Evolutionary conservation across 2,329 filamentous ascomycete species (phyloP).

Genomic region (Trichothecium roseum): DNA sequence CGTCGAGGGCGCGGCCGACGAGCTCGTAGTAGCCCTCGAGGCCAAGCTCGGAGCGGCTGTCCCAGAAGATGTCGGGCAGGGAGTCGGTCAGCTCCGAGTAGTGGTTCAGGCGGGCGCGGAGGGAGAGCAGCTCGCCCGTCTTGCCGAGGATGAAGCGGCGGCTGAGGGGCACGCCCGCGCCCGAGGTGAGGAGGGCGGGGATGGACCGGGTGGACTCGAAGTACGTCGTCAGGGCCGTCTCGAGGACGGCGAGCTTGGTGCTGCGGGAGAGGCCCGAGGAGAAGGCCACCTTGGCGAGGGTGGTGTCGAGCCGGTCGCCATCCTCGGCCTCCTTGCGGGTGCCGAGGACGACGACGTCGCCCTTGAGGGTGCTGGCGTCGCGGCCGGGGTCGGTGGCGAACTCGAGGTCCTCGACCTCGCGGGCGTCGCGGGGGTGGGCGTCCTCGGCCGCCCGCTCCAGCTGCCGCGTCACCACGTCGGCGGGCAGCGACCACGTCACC

Average conservation of each 20-base stretch:
- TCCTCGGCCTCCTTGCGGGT: conserved; percentile 49
- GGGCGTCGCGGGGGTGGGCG: conserved; percentile 54
- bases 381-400: conserved; percentile 66
- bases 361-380: conserved; percentile 68
- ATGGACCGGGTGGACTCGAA: conserved; percentile 80
- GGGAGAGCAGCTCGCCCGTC: conserved; percentile 80
- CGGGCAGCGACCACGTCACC: conserved; percentile 81
- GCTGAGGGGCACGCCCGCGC: conserved; percentile 33
- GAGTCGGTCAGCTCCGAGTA: conserved; percentile 95
- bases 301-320: conserved; percentile 41
- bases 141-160: conserved; percentile 79
- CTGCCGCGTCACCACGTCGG: conserved; percentile 63
- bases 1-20: conserved; percentile 81
- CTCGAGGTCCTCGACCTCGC: conserved; percentile 85
- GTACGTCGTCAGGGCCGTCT: conserved; percentile 72
- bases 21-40: conserved; percentile 93
- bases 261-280: conserved; percentile 86
- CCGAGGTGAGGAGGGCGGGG: conserved; percentile 64
- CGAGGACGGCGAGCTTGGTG: conserved; percentile 87
- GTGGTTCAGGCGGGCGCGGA: conserved; percentile 88
- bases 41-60: conserved; percentile 76
- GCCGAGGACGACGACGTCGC: conserved; percentile 82
- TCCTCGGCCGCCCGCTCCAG: conserved; percentile 68
- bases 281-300: conserved; percentile 90
- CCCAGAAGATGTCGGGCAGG: conserved; percentile 95